phyloP scores from a whole-genome alignment of 352 stramenopile species.

The Globisporangium nunn region DNA sequence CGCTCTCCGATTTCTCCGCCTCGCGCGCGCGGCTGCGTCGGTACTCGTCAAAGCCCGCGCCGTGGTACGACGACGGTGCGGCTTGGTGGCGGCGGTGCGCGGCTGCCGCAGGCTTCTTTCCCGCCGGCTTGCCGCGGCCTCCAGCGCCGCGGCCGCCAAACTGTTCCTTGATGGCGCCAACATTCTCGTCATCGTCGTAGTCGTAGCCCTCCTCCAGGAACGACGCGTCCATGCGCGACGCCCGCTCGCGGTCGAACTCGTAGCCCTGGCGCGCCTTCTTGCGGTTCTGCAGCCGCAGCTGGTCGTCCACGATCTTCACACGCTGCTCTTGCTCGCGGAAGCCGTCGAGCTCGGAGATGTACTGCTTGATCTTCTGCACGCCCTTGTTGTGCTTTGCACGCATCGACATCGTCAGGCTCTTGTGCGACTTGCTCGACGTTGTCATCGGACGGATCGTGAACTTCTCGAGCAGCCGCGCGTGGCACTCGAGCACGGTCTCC shows the following conservation, averaged over 20 bases:
- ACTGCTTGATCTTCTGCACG: conserved; percentile 79
- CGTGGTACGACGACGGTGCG: conserved; percentile 28
- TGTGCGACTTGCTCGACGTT: conserved; percentile 77
- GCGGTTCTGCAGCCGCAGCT: conserved; percentile 74
- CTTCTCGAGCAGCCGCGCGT: conserved; percentile 75
- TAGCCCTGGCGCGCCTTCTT: conserved; percentile 82
- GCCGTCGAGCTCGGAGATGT: conserved; percentile 82
- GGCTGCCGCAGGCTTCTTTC: conserved; percentile 16
- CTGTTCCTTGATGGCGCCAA: conserved; percentile 81
- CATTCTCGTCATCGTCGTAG: conserved; percentile 81
- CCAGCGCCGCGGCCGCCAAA: conserved; percentile 48
- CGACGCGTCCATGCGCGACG: conserved; percentile 69
- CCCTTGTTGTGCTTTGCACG: conserved; percentile 86
- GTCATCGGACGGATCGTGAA: conserved; percentile 85
- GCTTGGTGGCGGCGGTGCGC: conserved; percentile 22
- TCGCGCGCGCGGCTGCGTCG: conserved; percentile 41
- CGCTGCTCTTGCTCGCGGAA: conserved; percentile 76
- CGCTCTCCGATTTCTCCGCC: conserved; percentile 63
- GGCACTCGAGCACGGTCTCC: conserved; percentile 79
- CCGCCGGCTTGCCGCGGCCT: conserved; percentile 24
- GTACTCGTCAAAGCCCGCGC: conserved; percentile 81
- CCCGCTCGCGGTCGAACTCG: conserved; percentile 71
- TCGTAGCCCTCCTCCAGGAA: conserved; percentile 82
- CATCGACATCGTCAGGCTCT: conserved; percentile 87
- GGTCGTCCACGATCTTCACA: conserved; percentile 82